Evolutionary conservation across 441 rosid genomes (phyloP), one percentile per base, ranked within the genome.

Genomic region (Metrosideros polymorpha): DNA sequence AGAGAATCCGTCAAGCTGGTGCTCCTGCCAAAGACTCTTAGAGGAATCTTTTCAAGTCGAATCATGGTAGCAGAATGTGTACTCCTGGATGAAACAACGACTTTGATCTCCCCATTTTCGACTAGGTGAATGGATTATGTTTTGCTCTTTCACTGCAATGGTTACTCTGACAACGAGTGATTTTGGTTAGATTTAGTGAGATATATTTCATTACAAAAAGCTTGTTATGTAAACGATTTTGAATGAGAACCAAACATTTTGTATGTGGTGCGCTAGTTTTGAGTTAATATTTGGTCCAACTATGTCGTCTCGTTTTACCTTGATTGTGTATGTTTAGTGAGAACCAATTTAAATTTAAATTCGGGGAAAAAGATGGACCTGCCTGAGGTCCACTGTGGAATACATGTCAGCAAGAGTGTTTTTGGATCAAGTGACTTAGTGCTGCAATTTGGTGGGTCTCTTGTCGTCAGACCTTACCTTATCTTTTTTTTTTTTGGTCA

Each of bases 1-100:
- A 95, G 84, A 93, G 98, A 88, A 89, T 91, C 86, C 92, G 92
- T 86, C 95, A 96, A 89, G 91, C 91, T 86, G 83, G 90, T 27
- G 63, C 86, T 32, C n/a, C 89, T 84, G 89, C 92, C 50, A 86
- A 89, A 86, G 97, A 94, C 35, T 89, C 92, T 24, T 95, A 91
- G 71, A 55, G 59, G 49, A 39, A 71, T 71, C 47, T 10, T 35
- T 39, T 5, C 47, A 71, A 39, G 17, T 71, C 1, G 17, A 6
- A 22, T 71, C 47, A 39, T 3, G n/a, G 79, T 39, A 61, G 75
- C 24, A 61, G 75, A 61, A 17, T 61, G 24, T 8, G 42, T 61
- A 8, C 24, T 61, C 15, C 79, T 71, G 7, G 4, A 71, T 71
- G 15, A 71, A 17, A 71, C 8, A 30, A 39, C 4, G 15, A 10